Evolutionary conservation across 2,329 filamentous ascomycete genomes (phyloP).

Genomic region (Pseudomassariella vexata): DNA sequence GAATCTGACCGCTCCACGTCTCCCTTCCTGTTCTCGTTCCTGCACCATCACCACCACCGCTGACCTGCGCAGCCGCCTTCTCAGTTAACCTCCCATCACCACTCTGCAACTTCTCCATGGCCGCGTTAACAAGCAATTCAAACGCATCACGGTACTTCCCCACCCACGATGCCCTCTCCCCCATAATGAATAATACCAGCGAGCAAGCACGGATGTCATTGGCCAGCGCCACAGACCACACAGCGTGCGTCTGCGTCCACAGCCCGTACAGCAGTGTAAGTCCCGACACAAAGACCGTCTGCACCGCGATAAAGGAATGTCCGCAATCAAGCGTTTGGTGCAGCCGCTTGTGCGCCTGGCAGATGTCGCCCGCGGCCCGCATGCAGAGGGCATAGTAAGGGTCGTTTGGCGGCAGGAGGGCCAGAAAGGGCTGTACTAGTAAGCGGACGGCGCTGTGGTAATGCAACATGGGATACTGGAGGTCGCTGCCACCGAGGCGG

Average conservation of each 20-base stretch:
- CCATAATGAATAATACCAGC: constrained; percentile 42
- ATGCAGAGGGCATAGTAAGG: constrained; percentile 39
- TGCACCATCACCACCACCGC: constrained; percentile 1
- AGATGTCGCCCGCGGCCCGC: constrained; percentile 32
- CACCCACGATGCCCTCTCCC: constrained; percentile 40
- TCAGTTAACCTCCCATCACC: constrained; percentile 17
- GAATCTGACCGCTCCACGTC: too few species aligned
- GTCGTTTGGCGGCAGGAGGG: constrained; percentile 36
- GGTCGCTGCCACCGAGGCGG: constrained; percentile 27
- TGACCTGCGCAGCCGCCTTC: constrained; percentile 1
- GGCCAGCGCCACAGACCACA: constrained; percentile 42
- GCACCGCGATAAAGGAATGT: constrained; percentile 35
- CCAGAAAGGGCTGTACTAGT: constrained; percentile 43
- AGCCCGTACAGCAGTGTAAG: constrained; percentile 32
- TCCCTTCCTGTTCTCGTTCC: background rate
- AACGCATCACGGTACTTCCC: constrained; percentile 42
- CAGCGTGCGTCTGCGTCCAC: constrained; percentile 34
- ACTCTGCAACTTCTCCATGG: constrained; percentile 38
- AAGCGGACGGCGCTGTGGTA: constrained; percentile 44
- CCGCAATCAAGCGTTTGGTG: constrained; percentile 34
- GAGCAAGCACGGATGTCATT: constrained; percentile 44
- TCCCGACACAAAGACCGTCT: constrained; percentile 36
- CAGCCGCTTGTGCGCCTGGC: constrained; percentile 34
- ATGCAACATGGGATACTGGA: constrained; percentile 42
- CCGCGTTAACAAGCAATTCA: constrained; percentile 37